Base-by-base conservation (phyloP, 1,139 yeast species). In the Candida tetrigidarum region DNA sequence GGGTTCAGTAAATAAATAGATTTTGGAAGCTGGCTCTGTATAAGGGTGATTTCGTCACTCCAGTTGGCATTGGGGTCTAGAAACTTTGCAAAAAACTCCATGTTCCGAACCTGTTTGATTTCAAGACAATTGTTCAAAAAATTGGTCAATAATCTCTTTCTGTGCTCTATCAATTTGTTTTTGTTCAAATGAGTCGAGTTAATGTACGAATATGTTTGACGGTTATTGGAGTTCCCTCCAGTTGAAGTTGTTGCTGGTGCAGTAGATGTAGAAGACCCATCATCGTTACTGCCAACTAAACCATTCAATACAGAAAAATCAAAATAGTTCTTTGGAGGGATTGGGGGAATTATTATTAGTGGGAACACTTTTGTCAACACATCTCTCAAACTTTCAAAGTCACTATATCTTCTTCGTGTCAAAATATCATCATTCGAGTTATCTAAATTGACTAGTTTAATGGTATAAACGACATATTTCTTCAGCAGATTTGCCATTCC, bases 401-500 rank as follows among this genome's bases (percentile, higher is more conserved):
- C 99, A 41, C 96, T 87, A 64, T 93, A 93, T 35, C 99, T 71
- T 54, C 99, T 74, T 46, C 92, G 74, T 2, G 92, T 92, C 27
- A 80, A 76, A 11, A 78, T 60, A 41, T 81, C 84, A 27, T 46
- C 43, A 39, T 41, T 39, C 5, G 33, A 28, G 3, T 59, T 51
- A 39, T 63, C 64, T 16, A 58, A 59, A 42, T 62, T 62, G 34
- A 81, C 67, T 16, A 80, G 66, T 51, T 79, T 79, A 48, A 93
- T 89, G 10, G 96, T 84, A 63, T 93, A 93, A 0, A 89, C 89
- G 39, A 92, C 81, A 53, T 84, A 92, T 29, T 71, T 73, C 82
- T 84, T 62, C 84, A 76, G 60, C 69, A 84, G 57, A 48, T 75
- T 85, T 74, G 63, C 58, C 66, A 67, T 59, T 15, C 90, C 89